Evolutionary conservation across 2,329 filamentous ascomycete genomes (phyloP).

Genomic region (Sclerotinia borealis): DNA sequence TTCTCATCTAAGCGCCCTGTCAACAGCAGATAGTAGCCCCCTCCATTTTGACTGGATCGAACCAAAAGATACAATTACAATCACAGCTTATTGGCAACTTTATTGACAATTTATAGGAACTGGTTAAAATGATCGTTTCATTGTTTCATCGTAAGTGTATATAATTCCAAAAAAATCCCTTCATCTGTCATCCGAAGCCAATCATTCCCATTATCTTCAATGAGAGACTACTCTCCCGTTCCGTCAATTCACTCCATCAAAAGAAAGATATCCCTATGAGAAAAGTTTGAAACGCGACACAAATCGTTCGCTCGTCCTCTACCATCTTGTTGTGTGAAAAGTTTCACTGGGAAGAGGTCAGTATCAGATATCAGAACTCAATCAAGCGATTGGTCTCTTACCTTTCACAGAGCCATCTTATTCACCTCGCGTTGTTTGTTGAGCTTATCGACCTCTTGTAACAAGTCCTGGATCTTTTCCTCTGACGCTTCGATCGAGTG

Average conservation of each 20-base stretch:
- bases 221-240: conserved; percentile 3
- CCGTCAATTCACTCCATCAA: conserved; percentile 8
- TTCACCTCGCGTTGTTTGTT: conserved; percentile 9
- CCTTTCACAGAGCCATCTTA: conserved; percentile 9
- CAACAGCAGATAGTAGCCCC: neutral
- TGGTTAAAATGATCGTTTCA: conserved; percentile 23
- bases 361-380: conserved; percentile 2
- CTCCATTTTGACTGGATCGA: conserved; percentile 16
- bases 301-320: conserved; percentile 1
- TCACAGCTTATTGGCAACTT: conserved; percentile 8
- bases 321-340: neutral
- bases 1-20: conserved; percentile 22
- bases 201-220: conserved; percentile 15
- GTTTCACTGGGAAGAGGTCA: conserved; percentile 3
- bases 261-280: conserved; percentile 17
- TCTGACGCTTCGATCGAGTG: conserved; percentile 69
- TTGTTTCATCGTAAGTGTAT: conserved; percentile 17
- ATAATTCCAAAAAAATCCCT: conserved; percentile 11
- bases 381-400: conserved; percentile 9
- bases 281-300: conserved; percentile 14
- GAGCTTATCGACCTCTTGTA: conserved; percentile 51
- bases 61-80: conserved; percentile 10
- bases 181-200: conserved; percentile 18
- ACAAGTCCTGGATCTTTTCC: conserved; percentile 61
- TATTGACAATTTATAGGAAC: conserved; percentile 6